Evolutionary conservation across 495 filamentous ascomycete genomes (phyloP), one percentile per base, ranked within the genome.

Genomic region (Daldinia childiae): DNA sequence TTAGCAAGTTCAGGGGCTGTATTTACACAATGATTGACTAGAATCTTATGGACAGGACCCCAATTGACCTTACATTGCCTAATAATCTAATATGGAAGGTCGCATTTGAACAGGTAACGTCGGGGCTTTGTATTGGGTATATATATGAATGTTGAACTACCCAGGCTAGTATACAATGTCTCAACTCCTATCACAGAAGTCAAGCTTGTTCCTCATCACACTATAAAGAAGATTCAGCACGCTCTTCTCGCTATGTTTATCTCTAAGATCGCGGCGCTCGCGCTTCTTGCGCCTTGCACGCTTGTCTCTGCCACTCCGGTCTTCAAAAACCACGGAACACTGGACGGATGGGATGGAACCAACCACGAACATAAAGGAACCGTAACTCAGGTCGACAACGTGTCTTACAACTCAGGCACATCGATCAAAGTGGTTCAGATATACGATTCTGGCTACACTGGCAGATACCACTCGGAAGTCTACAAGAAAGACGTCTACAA

Each of bases 401-500:
- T 81, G n/a, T 71, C 75, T 50, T 83, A 81, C 68, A 64, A 83
- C 60, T 76, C 81, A 21, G 30, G 76, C 14, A 78, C 80, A 0
- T 80, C 82, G n/a, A 76, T 87, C 26, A 86, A 85, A 69, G 80
- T 83, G 76, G 82, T 80, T n/a, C 85, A 87, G 62, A 78, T 76
- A 39, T 87, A 83, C 75, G 80, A 82, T 62, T 38, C 81, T 1
- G 69, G 67, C 67, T 87, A 84, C 72, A 72, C 62, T 3, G 84
- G 81, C 12, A 81, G 85, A 29, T 87, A 86, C 70, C 85, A 87
- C 75, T 84, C 85, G 24, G 85, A 87, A 65, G 81, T 81, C 14
- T 76, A 74, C 50, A 77, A 82, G 39, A 69, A 77, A 58, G 74
- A 81, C 63, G 83, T 77, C 21, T 87, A 87, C 67, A 75, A 76